phyloP scores from a whole-genome alignment of 352 stramenopile genomes.

The Aphanomyces cochlioides region DNA sequence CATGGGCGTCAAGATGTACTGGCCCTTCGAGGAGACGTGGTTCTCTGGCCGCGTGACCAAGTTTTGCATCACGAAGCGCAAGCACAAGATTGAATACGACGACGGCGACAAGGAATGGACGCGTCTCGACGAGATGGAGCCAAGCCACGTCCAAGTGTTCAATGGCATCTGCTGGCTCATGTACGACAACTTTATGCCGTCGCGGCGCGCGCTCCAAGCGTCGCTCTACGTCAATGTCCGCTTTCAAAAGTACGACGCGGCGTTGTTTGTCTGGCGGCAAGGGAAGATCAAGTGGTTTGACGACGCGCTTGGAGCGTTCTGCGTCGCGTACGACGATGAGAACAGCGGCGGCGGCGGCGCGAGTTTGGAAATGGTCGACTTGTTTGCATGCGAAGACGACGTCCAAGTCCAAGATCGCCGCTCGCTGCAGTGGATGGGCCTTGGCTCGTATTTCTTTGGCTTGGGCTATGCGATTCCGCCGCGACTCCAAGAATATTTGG shows the following conservation, averaged over 20 bases:
- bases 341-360: not conserved
- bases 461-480: conserved; percentile 42
- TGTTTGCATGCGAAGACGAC: conserved; percentile 55
- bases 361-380: conserved; percentile 52
- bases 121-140: conserved; percentile 36
- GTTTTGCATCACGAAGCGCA: conserved; percentile 61
- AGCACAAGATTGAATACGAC: conserved; percentile 68
- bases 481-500: conserved; percentile 6
- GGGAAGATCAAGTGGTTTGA: conserved; percentile 50
- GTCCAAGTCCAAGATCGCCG: conserved; percentile 60
- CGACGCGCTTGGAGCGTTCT: conserved; percentile 51
- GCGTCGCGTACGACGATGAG: conserved; percentile 50
- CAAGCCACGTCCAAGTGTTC: conserved; percentile 58
- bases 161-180: conserved; percentile 74
- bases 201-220: conserved; percentile 48
- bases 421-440: conserved; percentile 56
- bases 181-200: conserved; percentile 55
- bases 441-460: conserved; percentile 72
- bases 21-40: conserved; percentile 74
- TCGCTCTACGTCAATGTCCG: conserved; percentile 48
- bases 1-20: conserved; percentile 59
- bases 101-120: conserved; percentile 79
- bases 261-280: conserved; percentile 46
- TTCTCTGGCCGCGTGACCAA: conserved; percentile 51
- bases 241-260: conserved; percentile 52